Evolutionary conservation across 768 basidiomycete genomes (phyloP), one percentile per base, ranked within the genome.

Genomic region (Auricularia heimuer): DNA sequence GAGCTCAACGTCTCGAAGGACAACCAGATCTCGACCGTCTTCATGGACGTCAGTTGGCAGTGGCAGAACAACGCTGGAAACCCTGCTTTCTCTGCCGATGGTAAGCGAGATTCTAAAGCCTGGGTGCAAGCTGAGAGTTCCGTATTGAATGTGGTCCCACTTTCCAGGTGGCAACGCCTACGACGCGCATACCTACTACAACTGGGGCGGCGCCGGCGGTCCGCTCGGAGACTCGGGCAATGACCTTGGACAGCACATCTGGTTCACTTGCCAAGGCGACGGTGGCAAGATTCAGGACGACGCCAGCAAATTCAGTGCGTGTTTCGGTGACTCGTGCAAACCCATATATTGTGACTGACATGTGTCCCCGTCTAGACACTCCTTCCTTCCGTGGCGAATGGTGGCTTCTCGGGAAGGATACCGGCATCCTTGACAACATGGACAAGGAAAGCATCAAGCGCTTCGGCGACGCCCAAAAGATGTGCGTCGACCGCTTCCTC

Each of bases 401-500:
- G 56, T 60, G 56, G 56, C 56, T 60, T 8, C 29, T 60, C 18
- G 56, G 29, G 6, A 60, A 60, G 56, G 34, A 60, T 29, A 29
- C 24, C 29, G 29, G 34, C 8, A 60, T 60, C 24, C 56, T 60
- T 10, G 21, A 24, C 14, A 29, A 60, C 1, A 14, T 29, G 14
- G 56, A 60, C 56, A 60, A 60, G 56, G 56, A 60, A 29, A 60
- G 24, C 56, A 60, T 60, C 56, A 60, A 60, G 56, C 56, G 56
- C 34, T 60, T 60, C 56, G 56, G 56, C 4, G 56, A 60, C 24
- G 56, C 56, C 24, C 56, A 60, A 29, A 60, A 60, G 56, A 51
- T 51, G 47, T 42, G 39, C 7, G 39, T 42, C 39, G 39, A 42
- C 8, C 8, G 7, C 39, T 14, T 42, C 12, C 12, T 14, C 39